These are phyloP conservation scores for Ceratobasidium sp. DNA, from an alignment of 1,284 basidiomycete genomes.

Conservation along the genomic window DNA sequence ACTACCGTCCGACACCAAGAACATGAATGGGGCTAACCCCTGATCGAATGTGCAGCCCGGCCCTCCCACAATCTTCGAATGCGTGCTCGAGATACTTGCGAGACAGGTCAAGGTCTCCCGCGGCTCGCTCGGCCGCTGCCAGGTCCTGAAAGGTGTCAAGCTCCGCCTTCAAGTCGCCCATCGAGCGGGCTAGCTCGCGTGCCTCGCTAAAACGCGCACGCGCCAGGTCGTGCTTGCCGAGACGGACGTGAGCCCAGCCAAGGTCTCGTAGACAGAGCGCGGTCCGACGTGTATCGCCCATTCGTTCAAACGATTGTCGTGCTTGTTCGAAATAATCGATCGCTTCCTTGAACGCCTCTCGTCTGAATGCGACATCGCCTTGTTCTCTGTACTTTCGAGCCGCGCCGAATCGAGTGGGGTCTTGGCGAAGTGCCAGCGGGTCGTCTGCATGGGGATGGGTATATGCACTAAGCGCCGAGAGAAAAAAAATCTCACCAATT, in stretches of 20 bases:
- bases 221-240: neutral
- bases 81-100: neutral
- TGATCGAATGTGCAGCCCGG: neutral
- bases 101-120: neutral
- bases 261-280: neutral
- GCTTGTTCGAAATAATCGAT: slow-evolving; percentile 7
- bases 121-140: neutral
- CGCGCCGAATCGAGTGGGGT: neutral
- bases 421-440: neutral
- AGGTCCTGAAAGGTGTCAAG: neutral
- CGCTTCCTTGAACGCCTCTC: slow-evolving; percentile 10
- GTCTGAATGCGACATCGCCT: slow-evolving; percentile 6
- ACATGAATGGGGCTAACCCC: neutral
- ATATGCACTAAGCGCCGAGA: neutral
- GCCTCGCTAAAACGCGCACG: neutral
- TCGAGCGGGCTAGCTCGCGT: neutral
- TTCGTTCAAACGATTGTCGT: neutral
- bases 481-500: neutral
- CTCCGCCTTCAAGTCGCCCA: neutral
- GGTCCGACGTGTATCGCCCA: neutral
- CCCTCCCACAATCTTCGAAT: neutral
- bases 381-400: neutral
- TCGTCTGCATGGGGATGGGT: neutral
- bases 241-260: neutral
- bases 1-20: no score